Conservation (phyloP, 2,329 filamentous ascomycete species). For the Botrytis porri region DNA sequence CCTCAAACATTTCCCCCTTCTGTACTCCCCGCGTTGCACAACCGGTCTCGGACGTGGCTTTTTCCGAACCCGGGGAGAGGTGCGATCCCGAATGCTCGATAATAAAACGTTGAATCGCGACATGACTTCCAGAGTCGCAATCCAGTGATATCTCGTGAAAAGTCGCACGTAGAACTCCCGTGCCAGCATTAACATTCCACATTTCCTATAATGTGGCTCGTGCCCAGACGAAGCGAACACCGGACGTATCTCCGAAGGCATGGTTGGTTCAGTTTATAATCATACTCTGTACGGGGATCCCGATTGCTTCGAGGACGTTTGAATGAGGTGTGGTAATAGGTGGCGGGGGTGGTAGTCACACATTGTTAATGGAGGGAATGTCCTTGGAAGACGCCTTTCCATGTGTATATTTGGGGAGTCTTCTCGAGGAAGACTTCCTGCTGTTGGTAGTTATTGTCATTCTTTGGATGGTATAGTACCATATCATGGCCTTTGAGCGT, state of each 20-base stretch:
- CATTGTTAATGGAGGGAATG: background rate
- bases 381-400: background rate
- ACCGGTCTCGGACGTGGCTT: background rate
- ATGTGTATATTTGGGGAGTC: background rate
- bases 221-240: background rate
- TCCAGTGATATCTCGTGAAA: background rate
- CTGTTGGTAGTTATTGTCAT: background rate
- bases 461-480: too few species aligned
- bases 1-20: background rate
- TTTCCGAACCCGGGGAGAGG: background rate
- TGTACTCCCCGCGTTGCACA: background rate
- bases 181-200: background rate
- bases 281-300: too few species aligned
- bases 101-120: too few species aligned
- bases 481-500: too few species aligned
- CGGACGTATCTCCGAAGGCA: background rate
- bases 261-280: background rate
- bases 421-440: background rate
- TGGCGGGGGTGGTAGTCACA: background rate
- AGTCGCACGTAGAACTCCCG: background rate
- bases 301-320: background rate
- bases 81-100: background rate
- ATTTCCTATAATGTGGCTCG: background rate
- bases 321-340: background rate
- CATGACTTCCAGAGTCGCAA: too few species aligned